These are phyloP conservation scores for Aspergillus sp. DNA, from an alignment of 2,329 filamentous ascomycete species.

Conservation along the genomic window DNA sequence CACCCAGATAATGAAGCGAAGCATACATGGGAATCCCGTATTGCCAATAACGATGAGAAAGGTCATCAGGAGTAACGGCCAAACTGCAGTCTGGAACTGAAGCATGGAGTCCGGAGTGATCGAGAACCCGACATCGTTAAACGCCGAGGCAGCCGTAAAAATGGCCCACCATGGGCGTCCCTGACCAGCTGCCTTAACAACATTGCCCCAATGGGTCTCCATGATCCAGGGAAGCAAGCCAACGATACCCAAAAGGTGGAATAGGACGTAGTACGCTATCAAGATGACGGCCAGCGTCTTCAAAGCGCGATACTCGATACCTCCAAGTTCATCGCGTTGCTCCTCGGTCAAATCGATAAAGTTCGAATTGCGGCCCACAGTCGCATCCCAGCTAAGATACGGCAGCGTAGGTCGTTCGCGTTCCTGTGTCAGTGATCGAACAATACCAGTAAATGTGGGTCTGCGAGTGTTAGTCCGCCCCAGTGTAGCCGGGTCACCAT, in stretches of 20 bases:
- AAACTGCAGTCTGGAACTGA: conserved; percentile 78
- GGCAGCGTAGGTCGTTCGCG: conserved; percentile 65
- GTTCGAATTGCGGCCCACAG: conserved; percentile 87
- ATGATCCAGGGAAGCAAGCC: conserved; percentile 82
- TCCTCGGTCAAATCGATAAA: conserved; percentile 88
- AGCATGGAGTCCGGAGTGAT: conserved; percentile 93
- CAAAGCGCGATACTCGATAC: conserved; percentile 92
- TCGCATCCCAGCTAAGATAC: conserved; percentile 93
- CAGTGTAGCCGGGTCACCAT: conserved; percentile 30
- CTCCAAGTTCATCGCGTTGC: conserved; percentile 91
- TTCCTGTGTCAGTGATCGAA: conserved; percentile 44
- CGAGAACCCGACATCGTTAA: conserved; percentile 94
- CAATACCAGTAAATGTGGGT: conserved; percentile 37
- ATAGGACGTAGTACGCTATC: conserved; percentile 79
- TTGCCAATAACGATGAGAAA: conserved; percentile 95
- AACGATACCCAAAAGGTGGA: conserved; percentile 75
- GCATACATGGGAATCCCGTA: conserved; percentile 92
- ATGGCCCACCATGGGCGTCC: conserved; percentile 86
- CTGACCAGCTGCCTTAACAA: conserved; percentile 67
- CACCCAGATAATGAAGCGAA: conserved; percentile 90
- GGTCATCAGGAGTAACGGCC: conserved; percentile 75
- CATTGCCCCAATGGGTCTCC: conserved; percentile 62
- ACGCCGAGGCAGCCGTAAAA: conserved; percentile 84
- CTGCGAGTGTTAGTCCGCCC: conserved; percentile 32
- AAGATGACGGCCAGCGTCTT: conserved; percentile 83